A percentile compares a stretch with the other conserved stretches of the same genome.
phyloP scores from a whole-genome alignment of 305 asterid species.

The Solanum hybrid region DNA sequence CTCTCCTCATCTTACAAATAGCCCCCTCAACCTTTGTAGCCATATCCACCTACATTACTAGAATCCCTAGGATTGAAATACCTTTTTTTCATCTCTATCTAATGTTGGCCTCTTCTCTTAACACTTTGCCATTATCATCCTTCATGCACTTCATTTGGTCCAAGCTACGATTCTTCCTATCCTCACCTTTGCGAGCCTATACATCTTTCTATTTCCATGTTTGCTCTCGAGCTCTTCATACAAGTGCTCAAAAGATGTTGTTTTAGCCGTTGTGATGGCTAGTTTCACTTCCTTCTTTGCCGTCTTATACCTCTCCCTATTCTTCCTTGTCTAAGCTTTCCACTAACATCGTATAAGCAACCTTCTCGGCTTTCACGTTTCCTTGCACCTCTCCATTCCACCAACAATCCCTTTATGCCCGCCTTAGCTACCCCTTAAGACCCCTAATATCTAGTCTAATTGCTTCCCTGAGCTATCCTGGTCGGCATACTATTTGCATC shows the following conservation, averaged over 20 bases:
- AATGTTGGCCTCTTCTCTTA: not conserved
- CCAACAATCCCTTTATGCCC: not conserved
- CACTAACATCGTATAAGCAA: not conserved
- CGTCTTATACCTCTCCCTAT: not conserved
- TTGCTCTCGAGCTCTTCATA: not conserved
- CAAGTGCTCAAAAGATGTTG: not conserved
- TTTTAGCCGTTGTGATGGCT: not conserved
- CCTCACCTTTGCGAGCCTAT: not conserved
- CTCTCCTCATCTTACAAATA: not conserved
- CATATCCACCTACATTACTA: not conserved
- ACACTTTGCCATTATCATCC: not conserved
- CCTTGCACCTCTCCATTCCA: not conserved
- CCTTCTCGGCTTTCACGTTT: not conserved
- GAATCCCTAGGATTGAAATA: not conserved
- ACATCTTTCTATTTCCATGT: not conserved
- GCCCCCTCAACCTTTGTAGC: not conserved
- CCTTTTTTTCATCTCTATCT: not conserved
- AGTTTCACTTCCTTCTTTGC: not conserved
- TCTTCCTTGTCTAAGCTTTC: not conserved
- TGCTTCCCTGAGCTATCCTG: not conserved
- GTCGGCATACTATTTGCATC: not conserved
- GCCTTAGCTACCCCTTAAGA: not conserved
- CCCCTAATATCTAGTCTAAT: not conserved
- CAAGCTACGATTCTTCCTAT: not conserved
- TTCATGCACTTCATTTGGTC: not conserved